phyloP scores from a whole-genome alignment of 2,329 filamentous ascomycete genomes.

The Cadophora gregata region DNA sequence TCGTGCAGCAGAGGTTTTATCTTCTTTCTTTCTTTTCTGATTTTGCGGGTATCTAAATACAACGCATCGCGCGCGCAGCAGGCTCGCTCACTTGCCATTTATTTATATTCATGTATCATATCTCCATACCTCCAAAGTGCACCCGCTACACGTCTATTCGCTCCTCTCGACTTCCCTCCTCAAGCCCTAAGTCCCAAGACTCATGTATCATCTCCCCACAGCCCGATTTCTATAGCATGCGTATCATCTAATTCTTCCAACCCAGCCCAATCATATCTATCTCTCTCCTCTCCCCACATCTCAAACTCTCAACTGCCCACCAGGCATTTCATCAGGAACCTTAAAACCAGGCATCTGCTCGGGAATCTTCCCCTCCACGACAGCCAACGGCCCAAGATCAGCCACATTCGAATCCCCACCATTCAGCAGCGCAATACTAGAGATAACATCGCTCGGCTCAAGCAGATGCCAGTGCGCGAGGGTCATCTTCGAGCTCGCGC shows the following conservation, averaged over 20 bases:
- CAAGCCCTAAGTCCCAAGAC: neutral
- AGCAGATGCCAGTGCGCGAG: constrained; percentile 88
- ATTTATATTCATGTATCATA: constrained; percentile 5
- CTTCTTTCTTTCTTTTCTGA: neutral
- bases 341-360: constrained; percentile 35
- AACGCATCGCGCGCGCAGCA: neutral
- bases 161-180: neutral
- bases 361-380: constrained; percentile 41
- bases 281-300: neutral
- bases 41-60: constrained; percentile 9
- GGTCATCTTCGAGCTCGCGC: constrained; percentile 89
- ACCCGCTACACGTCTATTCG: too few species aligned
- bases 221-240: neutral
- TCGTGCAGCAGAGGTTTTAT: too few species aligned
- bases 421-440: constrained; percentile 61
- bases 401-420: constrained; percentile 36
- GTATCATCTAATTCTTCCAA: too few species aligned
- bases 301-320: constrained; percentile 34
- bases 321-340: constrained; percentile 35
- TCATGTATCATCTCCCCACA: neutral
- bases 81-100: neutral
- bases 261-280: too few species aligned
- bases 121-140: neutral
- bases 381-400: constrained; percentile 39
- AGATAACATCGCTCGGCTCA: constrained; percentile 87